Evolutionary conservation across 164 flowering plant genomes (phyloP), one percentile per base, ranked within the genome.

Genomic region (Malania oleifera): DNA sequence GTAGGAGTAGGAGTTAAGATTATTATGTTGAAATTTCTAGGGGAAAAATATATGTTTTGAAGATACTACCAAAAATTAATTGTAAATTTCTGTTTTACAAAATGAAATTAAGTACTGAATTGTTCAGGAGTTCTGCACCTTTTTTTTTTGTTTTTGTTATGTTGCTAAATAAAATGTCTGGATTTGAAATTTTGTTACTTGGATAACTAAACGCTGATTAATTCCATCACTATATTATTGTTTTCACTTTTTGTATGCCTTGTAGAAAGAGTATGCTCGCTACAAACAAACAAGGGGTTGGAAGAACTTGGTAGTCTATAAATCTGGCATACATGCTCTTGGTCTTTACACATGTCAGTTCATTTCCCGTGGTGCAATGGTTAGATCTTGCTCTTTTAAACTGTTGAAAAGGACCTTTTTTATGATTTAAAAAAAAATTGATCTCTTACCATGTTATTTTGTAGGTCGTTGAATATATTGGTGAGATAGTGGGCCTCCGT

Each of bases 381-480:
- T 85, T 54, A 66, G 71, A 59, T 29, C 31, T 46, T 54, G 15
- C 44, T 24, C 24, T 19, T 38, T 11, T 7, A 20, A 25, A 18
- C n/a, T 23, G 12, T 25, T 7, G 43, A 39, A 31, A 7, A 11
- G 0, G 15, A 18, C 39, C 6, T 8, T 29, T 6, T 39, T 19
- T 18, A 6, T 68, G 20, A 18, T 20, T 62, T 7, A 5, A 20
- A 48, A 63, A 28, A n/a, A n/a, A n/a, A n/a, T n/a, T 49, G 41
- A 61, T 60, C 12, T 27, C 10, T 27, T 35, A 5, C 1, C 52
- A 38, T 54, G 27, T 11, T 37, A 31, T 9, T 34, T 62, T 67
- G n/a, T 64, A 85, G 91, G 88, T 85, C 64, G 88, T 85, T 48
- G 91, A 85, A 73, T 85, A 85, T 60, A 81, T 85, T 40, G 91